phyloP scores from a whole-genome alignment of 345 rosid species.

The Sonneratia caseolaris region DNA sequence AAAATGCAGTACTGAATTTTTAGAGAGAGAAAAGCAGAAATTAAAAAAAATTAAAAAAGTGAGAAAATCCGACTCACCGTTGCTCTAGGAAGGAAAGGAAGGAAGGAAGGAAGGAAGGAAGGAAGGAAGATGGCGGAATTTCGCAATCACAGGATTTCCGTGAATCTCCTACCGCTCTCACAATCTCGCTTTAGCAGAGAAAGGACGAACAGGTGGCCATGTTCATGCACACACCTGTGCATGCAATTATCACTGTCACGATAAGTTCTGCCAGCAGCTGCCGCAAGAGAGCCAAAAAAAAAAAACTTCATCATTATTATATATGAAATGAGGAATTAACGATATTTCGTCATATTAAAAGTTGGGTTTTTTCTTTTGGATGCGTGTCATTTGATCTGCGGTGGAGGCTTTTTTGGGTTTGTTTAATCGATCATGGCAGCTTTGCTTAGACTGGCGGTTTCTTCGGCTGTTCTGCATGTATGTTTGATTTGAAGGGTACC shows the following conservation, averaged over 20 bases:
- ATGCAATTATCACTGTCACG: slow-evolving; percentile 11
- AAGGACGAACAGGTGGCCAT: neutral
- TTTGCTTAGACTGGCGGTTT: slow-evolving; percentile 1
- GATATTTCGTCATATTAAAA: neutral
- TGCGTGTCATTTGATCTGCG: neutral
- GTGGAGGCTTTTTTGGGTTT: neutral
- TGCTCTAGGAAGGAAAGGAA: neutral
- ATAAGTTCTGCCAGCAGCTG: neutral
- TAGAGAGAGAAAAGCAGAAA: too few relatives aligned
- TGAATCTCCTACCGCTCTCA: slow-evolving; percentile 2
- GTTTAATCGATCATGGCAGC: neutral
- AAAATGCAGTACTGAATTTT: too few relatives aligned
- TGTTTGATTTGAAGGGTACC: neutral
- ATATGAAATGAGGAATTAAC: neutral
- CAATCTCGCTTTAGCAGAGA: neutral
- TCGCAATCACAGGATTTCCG: neutral
- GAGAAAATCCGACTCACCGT: too few relatives aligned
- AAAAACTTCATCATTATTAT: neutral
- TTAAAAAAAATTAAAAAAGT: too few relatives aligned
- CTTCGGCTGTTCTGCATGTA: neutral
- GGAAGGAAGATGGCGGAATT: neutral
- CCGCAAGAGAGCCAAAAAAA: too few relatives aligned
- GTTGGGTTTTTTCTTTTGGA: neutral
- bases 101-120: neutral
- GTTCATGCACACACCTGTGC: slow-evolving; percentile 5